Percentiles rank a stretch among this genome's conserved stretches.
These are phyloP conservation scores for Stevia rebaudiana DNA, from an alignment of 140 eudicot genomes.

Conservation along the genomic window DNA sequence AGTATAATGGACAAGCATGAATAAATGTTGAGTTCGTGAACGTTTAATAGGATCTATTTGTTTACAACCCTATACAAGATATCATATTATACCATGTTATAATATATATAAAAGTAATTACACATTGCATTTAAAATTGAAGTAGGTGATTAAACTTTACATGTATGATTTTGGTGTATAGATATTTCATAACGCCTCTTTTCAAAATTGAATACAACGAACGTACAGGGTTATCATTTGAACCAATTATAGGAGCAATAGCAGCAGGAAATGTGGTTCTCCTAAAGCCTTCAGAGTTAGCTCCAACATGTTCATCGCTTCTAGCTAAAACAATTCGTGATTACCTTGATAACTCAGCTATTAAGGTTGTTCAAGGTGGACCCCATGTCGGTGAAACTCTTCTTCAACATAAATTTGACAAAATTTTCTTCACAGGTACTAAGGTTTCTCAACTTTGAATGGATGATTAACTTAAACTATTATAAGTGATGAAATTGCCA, in stretches of 20 bases:
- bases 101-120: no score
- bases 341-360: slow-evolving; percentile 59
- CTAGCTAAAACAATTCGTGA: slow-evolving; percentile 35
- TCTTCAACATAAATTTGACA: slow-evolving; percentile 67
- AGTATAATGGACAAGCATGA: no score
- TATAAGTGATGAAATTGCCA: no score
- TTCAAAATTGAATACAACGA: neutral
- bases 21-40: no score
- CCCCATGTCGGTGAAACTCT: slow-evolving; percentile 39
- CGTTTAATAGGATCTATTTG: no score
- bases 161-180: no score
- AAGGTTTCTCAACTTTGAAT: no score
- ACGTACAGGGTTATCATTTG: slow-evolving; percentile 54
- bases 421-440: slow-evolving; percentile 74
- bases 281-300: slow-evolving; percentile 76
- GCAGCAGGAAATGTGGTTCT: slow-evolving; percentile 66
- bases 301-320: slow-evolving; percentile 58
- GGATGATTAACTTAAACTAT: no score
- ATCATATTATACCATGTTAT: no score
- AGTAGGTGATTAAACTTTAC: no score
- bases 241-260: slow-evolving; percentile 71
- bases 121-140: no score
- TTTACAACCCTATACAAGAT: no score
- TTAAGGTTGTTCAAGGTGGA: slow-evolving; percentile 69
- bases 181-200: neutral